phyloP scores from a whole-genome alignment of 148 eudicot species.

The Rhododendron ferrugineum region DNA sequence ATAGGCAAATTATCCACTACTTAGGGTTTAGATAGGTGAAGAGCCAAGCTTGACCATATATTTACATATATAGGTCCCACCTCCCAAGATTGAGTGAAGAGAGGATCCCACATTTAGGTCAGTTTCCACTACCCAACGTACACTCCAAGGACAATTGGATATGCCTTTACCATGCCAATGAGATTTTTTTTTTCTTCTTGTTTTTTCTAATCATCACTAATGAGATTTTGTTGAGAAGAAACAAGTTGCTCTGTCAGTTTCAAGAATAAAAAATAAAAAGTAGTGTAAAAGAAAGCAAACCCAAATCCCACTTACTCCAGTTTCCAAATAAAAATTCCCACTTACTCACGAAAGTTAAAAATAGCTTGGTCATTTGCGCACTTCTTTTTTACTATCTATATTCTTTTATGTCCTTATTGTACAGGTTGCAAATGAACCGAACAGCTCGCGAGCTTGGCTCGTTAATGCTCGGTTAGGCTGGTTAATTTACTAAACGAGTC shows the following conservation, averaged over 20 bases:
- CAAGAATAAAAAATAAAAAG: not conserved
- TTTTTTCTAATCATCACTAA: not conserved
- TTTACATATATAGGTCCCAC: not conserved
- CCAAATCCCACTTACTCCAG: not conserved
- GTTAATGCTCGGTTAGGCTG: too few relatives aligned
- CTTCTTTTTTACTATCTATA: too few relatives aligned
- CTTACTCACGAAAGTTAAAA: not conserved
- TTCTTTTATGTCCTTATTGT: not conserved
- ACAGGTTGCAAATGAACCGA: too few relatives aligned
- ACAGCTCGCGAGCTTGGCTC: too few relatives aligned
- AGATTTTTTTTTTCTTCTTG: not conserved
- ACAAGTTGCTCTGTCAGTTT: not conserved
- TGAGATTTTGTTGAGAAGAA: not conserved
- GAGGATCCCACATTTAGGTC: not conserved
- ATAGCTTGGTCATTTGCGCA: not conserved
- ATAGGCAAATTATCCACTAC: not conserved
- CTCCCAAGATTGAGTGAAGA: not conserved
- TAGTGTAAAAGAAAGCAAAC: not conserved
- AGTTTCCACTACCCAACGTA: slow-evolving; percentile 15
- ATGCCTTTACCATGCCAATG: not conserved
- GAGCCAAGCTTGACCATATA: too few relatives aligned
- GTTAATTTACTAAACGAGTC: too few relatives aligned
- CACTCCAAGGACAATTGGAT: slow-evolving; percentile 21
- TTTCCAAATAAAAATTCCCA: not conserved
- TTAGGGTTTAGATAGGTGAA: too few relatives aligned